Conservation (phyloP, 192 early-diverging fungal genomes). For the Coemansia asiatica region DNA sequence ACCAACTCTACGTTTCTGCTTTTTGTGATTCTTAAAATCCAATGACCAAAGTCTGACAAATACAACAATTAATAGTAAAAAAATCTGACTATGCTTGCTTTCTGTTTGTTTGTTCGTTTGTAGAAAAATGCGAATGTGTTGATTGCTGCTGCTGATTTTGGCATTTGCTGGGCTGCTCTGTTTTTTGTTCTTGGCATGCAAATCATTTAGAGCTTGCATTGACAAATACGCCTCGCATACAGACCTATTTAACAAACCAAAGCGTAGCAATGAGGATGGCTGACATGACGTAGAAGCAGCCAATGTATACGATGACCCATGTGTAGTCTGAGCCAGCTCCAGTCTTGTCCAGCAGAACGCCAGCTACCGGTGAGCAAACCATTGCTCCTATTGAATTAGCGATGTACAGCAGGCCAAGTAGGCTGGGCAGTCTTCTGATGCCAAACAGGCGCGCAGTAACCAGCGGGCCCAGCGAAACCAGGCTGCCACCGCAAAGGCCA, state of each 20-base stretch:
- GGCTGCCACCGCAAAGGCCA: conserved; percentile 22
- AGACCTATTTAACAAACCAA: background rate
- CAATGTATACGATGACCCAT: conserved; percentile 31
- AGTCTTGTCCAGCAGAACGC: conserved; percentile 23
- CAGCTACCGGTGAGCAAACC: conserved; percentile 28
- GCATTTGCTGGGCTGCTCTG: no score
- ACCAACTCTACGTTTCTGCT: no score
- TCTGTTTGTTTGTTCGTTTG: no score
- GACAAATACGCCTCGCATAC: background rate
- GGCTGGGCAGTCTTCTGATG: conserved; percentile 27
- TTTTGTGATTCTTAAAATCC: no score
- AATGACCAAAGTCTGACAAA: no score
- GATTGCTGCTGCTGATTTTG: no score
- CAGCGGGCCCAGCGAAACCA: conserved; percentile 30
- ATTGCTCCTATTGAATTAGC: conserved; percentile 21
- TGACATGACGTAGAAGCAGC: conserved; percentile 20
- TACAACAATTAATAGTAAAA: no score
- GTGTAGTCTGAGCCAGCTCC: conserved; percentile 24
- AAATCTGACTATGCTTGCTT: no score
- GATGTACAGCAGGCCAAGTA: conserved; percentile 30
- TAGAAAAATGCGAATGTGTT: no score
- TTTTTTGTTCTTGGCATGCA: no score
- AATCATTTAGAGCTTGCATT: background rate
- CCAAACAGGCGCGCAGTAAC: conserved; percentile 33
- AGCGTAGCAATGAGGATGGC: background rate